Percentiles rank a stretch among this genome's conserved stretches.
These are phyloP conservation scores for Emergomyces pasteurianus DNA, from an alignment of 2,329 filamentous ascomycete genomes.

Conservation along the genomic window DNA sequence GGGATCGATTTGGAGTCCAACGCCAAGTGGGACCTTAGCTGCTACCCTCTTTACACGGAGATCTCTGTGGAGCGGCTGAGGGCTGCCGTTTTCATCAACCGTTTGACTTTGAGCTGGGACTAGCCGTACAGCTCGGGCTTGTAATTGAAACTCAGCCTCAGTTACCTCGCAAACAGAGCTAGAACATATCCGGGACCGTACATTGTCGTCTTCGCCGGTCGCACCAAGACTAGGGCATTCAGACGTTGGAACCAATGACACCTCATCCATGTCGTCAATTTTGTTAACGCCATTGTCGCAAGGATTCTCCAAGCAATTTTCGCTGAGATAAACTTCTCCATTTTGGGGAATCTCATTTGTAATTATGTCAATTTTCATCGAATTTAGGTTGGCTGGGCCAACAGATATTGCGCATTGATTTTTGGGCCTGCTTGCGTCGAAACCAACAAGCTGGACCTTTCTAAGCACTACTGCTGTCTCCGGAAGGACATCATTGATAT, in stretches of 20 bases:
- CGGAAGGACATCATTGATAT: background rate
- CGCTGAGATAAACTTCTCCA: background rate
- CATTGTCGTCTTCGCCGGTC: background rate
- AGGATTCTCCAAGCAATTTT: background rate
- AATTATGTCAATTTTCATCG: background rate
- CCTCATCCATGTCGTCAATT: background rate
- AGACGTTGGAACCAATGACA: background rate
- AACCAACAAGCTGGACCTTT: conserved; percentile 4
- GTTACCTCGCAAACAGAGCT: conserved; percentile 2
- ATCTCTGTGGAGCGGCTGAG: conserved; percentile 11
- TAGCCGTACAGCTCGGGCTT: background rate
- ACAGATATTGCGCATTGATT: conserved; percentile 1
- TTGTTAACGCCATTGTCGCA: background rate
- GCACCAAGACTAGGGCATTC: background rate
- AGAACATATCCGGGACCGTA: background rate
- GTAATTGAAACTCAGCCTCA: background rate
- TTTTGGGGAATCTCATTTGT: background rate
- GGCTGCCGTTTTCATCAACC: conserved; percentile 29
- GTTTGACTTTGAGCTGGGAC: conserved; percentile 9
- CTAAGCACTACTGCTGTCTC: background rate
- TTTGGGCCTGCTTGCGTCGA: conserved; percentile 1
- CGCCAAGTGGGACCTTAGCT: background rate
- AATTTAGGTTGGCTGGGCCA: background rate
- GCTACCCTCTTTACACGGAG: background rate
- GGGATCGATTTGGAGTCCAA: background rate